Conservation (phyloP, 73 alveolate genomes). For the Tetrahymena elliotti region DNA sequence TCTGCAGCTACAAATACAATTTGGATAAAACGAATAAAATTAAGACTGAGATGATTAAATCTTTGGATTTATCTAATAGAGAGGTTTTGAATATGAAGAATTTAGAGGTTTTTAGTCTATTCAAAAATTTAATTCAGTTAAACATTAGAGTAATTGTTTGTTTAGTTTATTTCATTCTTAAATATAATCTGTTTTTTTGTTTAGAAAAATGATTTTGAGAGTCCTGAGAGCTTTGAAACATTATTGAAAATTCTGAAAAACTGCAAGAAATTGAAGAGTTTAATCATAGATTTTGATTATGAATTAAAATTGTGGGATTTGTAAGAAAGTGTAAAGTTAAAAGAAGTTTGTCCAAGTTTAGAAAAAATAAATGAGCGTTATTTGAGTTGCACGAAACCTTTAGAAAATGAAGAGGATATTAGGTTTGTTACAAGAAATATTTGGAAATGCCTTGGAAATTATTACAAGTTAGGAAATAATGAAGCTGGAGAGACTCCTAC, state of each 20-base stretch:
- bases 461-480: slow-evolving; percentile 57
- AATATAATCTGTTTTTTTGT: slow-evolving; percentile 37
- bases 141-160: slow-evolving; percentile 8
- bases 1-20: slow-evolving; percentile 32
- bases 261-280: slow-evolving; percentile 24
- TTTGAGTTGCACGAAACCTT: neutral
- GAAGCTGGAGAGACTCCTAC: slow-evolving; percentile 76
- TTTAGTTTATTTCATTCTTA: slow-evolving; percentile 33
- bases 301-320: slow-evolving; percentile 41
- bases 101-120: slow-evolving; percentile 37
- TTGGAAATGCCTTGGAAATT: slow-evolving; percentile 72
- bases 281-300: slow-evolving; percentile 47
- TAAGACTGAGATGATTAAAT: slow-evolving; percentile 39
- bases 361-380: slow-evolving; percentile 42
- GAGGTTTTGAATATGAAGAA: slow-evolving; percentile 34
- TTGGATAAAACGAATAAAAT: slow-evolving; percentile 16
- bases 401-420: slow-evolving; percentile 49
- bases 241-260: neutral
- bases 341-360: slow-evolving; percentile 36
- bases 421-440: slow-evolving; percentile 49
- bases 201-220: neutral
- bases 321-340: slow-evolving; percentile 21
- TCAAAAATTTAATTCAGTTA: slow-evolving; percentile 32
- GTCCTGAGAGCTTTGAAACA: neutral
- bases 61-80: slow-evolving; percentile 61